A percentile compares a stretch with the other conserved stretches of the same genome.
Evolutionary conservation across 2,329 filamentous ascomycete genomes (phyloP).

Genomic region (Hymenoscyphus repandus): DNA sequence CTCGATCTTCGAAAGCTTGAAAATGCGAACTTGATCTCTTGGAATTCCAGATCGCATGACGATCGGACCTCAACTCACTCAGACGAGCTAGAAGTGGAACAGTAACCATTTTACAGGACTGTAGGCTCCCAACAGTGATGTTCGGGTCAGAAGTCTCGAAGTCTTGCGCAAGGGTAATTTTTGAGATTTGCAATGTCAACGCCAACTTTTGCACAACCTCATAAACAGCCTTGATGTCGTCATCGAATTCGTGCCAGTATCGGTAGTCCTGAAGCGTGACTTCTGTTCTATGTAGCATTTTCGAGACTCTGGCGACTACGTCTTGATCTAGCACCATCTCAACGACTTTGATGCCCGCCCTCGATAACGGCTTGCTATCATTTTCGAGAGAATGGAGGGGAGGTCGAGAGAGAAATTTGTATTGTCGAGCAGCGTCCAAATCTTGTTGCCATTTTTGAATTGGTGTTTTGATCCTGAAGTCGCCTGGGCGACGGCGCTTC

Average conservation of each 20-base stretch:
- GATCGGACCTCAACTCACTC: background rate
- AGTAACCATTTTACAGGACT: background rate
- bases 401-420: background rate
- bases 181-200: background rate
- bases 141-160: background rate
- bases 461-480: background rate
- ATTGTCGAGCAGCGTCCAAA: background rate
- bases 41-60: background rate
- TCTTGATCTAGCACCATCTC: background rate
- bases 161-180: background rate
- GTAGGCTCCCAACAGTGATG: background rate
- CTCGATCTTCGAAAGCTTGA: conserved; percentile 1
- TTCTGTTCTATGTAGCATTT: background rate
- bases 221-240: conserved; percentile 1
- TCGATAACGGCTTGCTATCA: background rate
- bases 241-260: conserved; percentile 3
- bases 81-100: background rate
- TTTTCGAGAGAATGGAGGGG: background rate
- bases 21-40: background rate
- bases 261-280: conserved; percentile 1
- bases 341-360: background rate
- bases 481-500: background rate
- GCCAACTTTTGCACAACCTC: background rate
- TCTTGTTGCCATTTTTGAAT: background rate
- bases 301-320: background rate